Evolutionary conservation across 345 rosid genomes (phyloP).

Genomic region (Schrenkiella parvula): DNA sequence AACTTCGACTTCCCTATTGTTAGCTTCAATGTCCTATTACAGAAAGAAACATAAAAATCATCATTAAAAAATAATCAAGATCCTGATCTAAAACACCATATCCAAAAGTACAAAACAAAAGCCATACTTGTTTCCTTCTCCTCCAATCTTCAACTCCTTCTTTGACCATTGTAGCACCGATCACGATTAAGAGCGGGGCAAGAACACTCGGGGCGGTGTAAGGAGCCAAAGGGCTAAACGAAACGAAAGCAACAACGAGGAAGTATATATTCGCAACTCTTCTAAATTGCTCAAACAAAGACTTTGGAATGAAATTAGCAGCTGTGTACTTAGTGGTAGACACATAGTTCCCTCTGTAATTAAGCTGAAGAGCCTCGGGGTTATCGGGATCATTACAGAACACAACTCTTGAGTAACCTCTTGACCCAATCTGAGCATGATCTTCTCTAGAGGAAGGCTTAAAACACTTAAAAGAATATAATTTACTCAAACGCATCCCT

Average conservation of each 20-base stretch:
- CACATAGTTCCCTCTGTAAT: constrained; percentile 78
- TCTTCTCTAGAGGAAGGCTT: constrained; percentile 37
- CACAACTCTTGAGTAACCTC: constrained; percentile 80
- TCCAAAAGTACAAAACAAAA: not conserved
- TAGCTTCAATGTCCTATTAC: constrained; percentile 79
- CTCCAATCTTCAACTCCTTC: constrained; percentile 89
- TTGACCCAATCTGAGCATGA: constrained; percentile 60
- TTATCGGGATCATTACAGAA: constrained; percentile 80
- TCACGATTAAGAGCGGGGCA: constrained; percentile 70
- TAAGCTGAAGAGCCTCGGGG: constrained; percentile 48
- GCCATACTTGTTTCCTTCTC: constrained; percentile 64
- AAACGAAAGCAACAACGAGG: constrained; percentile 80
- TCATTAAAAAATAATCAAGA: not conserved
- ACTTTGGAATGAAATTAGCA: constrained; percentile 80
- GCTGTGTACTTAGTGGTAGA: constrained; percentile 79
- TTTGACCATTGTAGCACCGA: constrained; percentile 81
- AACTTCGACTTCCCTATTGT: constrained; percentile 62
- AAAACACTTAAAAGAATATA: constrained; percentile 62
- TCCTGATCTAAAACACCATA: not conserved
- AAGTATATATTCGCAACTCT: constrained; percentile 92
- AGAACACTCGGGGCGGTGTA: constrained; percentile 65
- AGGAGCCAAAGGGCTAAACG: constrained; percentile 88
- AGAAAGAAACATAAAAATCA: not conserved
- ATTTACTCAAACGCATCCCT: constrained; percentile 45
- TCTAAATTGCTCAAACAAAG: constrained; percentile 95